Evolutionary conservation across 1,284 basidiomycete genomes (phyloP).

Genomic region (Ustilago curta): DNA sequence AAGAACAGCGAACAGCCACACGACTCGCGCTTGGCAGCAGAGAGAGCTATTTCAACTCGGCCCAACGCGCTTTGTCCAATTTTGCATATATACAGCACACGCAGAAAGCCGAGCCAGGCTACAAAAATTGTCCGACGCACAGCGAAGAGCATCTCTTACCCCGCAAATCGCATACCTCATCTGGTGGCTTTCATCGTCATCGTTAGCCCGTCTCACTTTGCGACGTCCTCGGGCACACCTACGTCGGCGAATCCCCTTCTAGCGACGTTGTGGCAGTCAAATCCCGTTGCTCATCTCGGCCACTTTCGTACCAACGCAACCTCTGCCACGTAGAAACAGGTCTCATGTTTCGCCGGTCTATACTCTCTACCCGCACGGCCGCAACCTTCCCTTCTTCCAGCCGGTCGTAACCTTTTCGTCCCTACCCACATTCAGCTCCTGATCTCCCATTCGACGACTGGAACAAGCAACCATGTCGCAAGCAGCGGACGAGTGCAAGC

Average conservation of each 20-base stretch:
- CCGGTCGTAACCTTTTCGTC: slow-evolving; percentile 17
- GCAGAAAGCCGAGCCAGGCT: slow-evolving; percentile 16
- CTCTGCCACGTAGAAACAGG: slow-evolving; percentile 1
- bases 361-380: not conserved
- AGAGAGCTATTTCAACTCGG: not conserved
- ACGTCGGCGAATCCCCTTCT: not conserved
- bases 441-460: not conserved
- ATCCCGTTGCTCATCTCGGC: too few relatives aligned
- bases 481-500: slow-evolving; percentile 76
- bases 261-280: not conserved
- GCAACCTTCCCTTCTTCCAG: slow-evolving; percentile 8
- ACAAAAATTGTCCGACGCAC: slow-evolving; percentile 20
- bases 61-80: slow-evolving; percentile 10
- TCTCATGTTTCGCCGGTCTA: slow-evolving; percentile 25
- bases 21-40: slow-evolving; percentile 16
- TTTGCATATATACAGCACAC: slow-evolving; percentile 21
- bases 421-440: not conserved
- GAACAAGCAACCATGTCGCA: slow-evolving; percentile 16
- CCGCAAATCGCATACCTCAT: slow-evolving; percentile 18
- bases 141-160: not conserved
- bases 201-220: not conserved
- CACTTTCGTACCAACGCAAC: not conserved
- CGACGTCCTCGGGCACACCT: not conserved
- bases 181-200: not conserved
- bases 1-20: too few relatives aligned